Conservation (phyloP, 208 protist genomes). For the Leishmania amazonensis region DNA sequence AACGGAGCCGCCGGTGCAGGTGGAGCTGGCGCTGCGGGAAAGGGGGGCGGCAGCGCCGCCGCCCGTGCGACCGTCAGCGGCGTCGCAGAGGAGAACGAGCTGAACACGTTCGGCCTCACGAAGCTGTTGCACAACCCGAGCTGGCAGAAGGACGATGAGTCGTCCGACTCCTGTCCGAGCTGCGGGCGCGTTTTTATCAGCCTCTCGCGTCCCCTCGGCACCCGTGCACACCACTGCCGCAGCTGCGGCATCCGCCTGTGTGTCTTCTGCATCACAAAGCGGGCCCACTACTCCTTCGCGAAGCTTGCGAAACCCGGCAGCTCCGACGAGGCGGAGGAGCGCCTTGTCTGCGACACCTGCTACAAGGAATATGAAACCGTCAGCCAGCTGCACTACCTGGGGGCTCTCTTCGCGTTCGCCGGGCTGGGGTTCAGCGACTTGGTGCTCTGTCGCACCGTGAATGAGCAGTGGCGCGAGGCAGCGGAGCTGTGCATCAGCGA, state of each 20-base stretch:
- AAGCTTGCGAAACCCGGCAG: constrained; percentile 64
- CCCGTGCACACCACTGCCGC: constrained; percentile 65
- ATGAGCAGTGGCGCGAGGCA: constrained; percentile 62
- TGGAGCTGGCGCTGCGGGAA: not conserved
- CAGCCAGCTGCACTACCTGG: constrained; percentile 62
- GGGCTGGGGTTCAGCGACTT: constrained; percentile 68
- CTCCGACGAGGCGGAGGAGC: constrained; percentile 49
- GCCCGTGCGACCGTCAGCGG: not conserved
- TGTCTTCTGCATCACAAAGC: constrained; percentile 50
- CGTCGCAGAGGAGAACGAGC: constrained; percentile 36
- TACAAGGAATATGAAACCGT: constrained; percentile 50
- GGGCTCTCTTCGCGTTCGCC: constrained; percentile 56
- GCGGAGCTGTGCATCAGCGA: constrained; percentile 81
- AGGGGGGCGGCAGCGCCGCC: not conserved
- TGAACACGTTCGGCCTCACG: constrained; percentile 38
- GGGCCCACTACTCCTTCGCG: constrained; percentile 68
- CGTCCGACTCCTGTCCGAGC: constrained; percentile 37
- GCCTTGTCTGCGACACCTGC: constrained; percentile 63
- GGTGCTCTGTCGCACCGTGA: constrained; percentile 63
- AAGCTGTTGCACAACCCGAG: constrained; percentile 50
- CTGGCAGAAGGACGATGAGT: constrained; percentile 68
- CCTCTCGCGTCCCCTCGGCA: constrained; percentile 32
- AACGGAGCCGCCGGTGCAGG: not conserved
- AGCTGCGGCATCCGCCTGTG: constrained; percentile 72
- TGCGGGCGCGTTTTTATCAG: constrained; percentile 45